Evolutionary conservation across 1,284 basidiomycete genomes (phyloP), one percentile per base, ranked within the genome.

Genomic region (Leccinum fallax): DNA sequence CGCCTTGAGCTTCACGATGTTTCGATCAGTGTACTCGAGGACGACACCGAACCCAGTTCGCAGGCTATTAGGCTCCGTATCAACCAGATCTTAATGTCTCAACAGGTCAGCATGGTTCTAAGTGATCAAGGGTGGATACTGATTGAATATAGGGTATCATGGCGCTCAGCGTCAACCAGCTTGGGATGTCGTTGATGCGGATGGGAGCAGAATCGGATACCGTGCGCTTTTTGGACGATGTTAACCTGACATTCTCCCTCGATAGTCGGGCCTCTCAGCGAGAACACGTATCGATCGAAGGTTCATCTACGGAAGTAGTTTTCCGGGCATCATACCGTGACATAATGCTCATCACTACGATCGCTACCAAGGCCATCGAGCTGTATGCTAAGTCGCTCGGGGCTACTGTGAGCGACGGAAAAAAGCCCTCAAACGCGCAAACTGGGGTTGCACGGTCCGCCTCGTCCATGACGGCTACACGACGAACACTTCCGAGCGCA

Each of bases 291-390:
- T 94, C 84, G 69, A 90, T 98, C 63, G 95, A 98, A 72, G 75
- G 97, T 26, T 82, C 85, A n/a, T 80, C 89, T 13, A 91, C 91
- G 66, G 89, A 96, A 1, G 85, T 98, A 68, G 85, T 97, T 57
- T 90, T 99, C 77, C 87, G 97, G 28, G 94, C 95, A 11, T 98
- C 96, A 0, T 93, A 95, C 71, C 85, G 93, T 38, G 97, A 99
- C 74, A 94, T 99, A 70, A 86, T 88, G 69, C 85, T 99, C 67
- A 97, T 99, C 67, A 88, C 85, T 55, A 84, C 91, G 8, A 98
- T 99, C 63, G 83, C 92, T 69, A 95, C 95, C 74, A 95, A 92
- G 69, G 97, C 95, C 0, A 81, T 94, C 40, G 88, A 91, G 15
- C 53, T 74, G 38, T 85, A 83, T 63, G 72, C 73, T 26, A 71